Evolutionary conservation across 306 rosid species (phyloP).

Genomic region (Corylus americana): DNA sequence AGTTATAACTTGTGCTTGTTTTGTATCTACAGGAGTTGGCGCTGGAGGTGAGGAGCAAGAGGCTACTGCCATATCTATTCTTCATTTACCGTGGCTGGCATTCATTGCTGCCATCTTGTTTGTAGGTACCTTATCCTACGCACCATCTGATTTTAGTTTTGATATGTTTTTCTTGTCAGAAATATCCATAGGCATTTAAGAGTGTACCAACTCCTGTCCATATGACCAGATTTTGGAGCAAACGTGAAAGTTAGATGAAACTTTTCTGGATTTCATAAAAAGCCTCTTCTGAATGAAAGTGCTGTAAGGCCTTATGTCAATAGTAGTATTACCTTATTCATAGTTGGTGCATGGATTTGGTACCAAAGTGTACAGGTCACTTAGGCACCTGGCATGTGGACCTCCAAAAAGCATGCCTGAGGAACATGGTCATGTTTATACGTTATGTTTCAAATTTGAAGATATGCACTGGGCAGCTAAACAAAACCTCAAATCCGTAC

Average conservation of each 20-base stretch:
- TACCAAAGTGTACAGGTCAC: not conserved
- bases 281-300: not conserved
- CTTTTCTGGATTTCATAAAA: not conserved
- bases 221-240: not conserved
- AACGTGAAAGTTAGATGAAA: not conserved
- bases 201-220: constrained; percentile 8
- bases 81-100: constrained; percentile 88
- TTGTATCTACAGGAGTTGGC: constrained; percentile 77
- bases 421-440: not conserved
- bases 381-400: not conserved
- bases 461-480: not conserved
- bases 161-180: constrained; percentile 14
- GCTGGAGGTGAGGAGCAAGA: constrained; percentile 98
- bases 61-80: constrained; percentile 68
- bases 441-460: not conserved
- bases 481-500: not conserved
- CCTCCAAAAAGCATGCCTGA: not conserved
- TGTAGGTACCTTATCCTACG: constrained; percentile 87
- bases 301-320: not conserved
- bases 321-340: not conserved
- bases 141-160: constrained; percentile 35
- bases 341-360: not conserved
- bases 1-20: not conserved
- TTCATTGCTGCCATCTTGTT: constrained; percentile 79
- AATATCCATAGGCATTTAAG: constrained; percentile 9